Evolutionary conservation across 2,329 filamentous ascomycete species (phyloP).

Genomic region (Celoporthe dispersa): DNA sequence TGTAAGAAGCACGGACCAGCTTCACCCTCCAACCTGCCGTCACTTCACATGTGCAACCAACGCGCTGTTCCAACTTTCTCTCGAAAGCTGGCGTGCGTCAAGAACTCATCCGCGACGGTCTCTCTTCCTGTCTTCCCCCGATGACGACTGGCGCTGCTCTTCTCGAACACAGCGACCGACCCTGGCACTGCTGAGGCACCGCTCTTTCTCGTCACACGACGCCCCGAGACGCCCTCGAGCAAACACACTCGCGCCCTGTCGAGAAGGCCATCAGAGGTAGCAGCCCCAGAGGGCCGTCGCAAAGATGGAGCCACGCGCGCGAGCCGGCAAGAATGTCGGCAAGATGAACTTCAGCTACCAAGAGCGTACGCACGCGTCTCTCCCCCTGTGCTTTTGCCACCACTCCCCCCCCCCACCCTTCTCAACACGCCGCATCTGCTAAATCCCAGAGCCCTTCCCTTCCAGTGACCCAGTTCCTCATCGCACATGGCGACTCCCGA

Average conservation of each 20-base stretch:
- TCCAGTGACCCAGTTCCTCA: constrained; percentile 74
- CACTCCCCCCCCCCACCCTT: neutral
- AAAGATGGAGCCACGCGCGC: constrained; percentile 76
- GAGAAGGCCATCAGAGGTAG: neutral
- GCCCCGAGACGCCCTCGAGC: neutral
- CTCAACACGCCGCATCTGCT: neutral
- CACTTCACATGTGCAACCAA: constrained; percentile 7
- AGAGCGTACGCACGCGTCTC: constrained; percentile 61
- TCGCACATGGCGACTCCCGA: constrained; percentile 78
- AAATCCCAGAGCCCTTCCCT: neutral
- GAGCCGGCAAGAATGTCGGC: constrained; percentile 78
- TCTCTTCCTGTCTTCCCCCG: neutral
- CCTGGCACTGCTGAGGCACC: neutral
- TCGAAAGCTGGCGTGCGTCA: neutral
- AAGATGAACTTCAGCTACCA: constrained; percentile 79
- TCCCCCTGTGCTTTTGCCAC: neutral
- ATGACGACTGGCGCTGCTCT: neutral
- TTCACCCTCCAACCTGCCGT: neutral
- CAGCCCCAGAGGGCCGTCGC: constrained; percentile 14
- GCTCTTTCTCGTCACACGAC: neutral
- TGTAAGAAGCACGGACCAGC: constrained; percentile 18
- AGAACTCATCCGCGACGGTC: neutral
- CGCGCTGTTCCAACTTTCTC: neutral
- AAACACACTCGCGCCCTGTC: constrained; percentile 6
- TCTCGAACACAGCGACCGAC: constrained; percentile 1